A percentile compares a stretch with the other conserved stretches of the same genome.
Evolutionary conservation across 495 filamentous ascomycete species (phyloP).

Genomic region (Penicillium atrosanguineum): DNA sequence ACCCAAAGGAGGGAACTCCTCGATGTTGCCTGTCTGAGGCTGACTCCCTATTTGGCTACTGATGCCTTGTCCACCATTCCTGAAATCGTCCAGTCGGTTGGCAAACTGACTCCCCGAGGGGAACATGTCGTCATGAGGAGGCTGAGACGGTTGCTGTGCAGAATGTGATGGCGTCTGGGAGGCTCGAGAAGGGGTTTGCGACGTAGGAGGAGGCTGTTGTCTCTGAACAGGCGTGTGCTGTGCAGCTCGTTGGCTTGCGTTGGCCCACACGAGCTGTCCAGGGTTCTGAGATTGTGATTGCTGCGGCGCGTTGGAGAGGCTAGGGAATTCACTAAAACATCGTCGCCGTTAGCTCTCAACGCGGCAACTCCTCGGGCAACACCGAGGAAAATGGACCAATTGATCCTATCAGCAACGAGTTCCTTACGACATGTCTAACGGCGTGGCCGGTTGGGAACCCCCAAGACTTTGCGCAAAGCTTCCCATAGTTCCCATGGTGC

Average conservation of each 20-base stretch:
- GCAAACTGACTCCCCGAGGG: constrained; percentile 53
- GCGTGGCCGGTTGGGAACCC: constrained; percentile 70
- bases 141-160: constrained; percentile 59
- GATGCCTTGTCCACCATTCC: constrained; percentile 60
- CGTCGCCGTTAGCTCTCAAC: constrained; percentile 16
- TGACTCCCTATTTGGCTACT: constrained; percentile 58
- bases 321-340: constrained; percentile 72
- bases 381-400: constrained; percentile 2
- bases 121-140: constrained; percentile 55
- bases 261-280: constrained; percentile 66
- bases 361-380: constrained; percentile 1
- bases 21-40: constrained; percentile 65
- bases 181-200: constrained; percentile 45
- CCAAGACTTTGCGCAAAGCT: constrained; percentile 83
- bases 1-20: constrained; percentile 83
- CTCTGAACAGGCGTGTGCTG: constrained; percentile 66
- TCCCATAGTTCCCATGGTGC: constrained; percentile 57
- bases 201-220: constrained; percentile 55
- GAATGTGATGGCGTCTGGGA: constrained; percentile 51
- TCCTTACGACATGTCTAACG: constrained; percentile 81
- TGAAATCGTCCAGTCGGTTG: constrained; percentile 55
- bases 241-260: constrained; percentile 51
- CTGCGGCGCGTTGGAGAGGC: constrained; percentile 69
- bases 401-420: not conserved
- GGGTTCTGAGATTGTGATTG: constrained; percentile 58